Percentiles rank a stretch among this genome's conserved stretches.
Conservation (phyloP, 78 protist genomes). For the Dictyostelium discoideum region DNA sequence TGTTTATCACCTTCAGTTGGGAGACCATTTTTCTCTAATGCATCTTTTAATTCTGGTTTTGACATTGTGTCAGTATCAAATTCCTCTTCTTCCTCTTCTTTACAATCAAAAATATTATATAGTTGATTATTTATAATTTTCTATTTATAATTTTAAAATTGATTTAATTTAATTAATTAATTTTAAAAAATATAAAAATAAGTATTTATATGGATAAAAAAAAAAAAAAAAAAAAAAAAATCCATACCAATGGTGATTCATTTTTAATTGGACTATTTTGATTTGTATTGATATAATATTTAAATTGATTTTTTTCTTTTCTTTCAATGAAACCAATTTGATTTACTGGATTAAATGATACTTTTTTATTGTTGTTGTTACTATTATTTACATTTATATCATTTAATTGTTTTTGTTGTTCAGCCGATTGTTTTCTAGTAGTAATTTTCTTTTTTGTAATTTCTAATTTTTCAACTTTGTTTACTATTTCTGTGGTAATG, state of each 20-base stretch:
- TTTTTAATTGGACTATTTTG: background rate
- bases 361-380: conserved; percentile 9
- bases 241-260: conserved; percentile 23
- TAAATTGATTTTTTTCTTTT: conserved; percentile 9
- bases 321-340: conserved; percentile 21
- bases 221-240: background rate
- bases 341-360: conserved; percentile 33
- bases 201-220: background rate
- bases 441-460: background rate
- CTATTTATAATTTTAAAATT: background rate
- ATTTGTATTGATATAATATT: background rate
- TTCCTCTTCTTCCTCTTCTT: background rate
- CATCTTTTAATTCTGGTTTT: conserved; percentile 23
- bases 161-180: no score
- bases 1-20: conserved; percentile 13
- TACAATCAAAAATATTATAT: conserved; percentile 2
- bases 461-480: background rate
- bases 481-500: background rate
- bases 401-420: background rate
- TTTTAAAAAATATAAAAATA: no score
- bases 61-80: conserved; percentile 62
- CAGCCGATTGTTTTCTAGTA: background rate
- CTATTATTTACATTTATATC: background rate
- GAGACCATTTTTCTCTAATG: conserved; percentile 19
- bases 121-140: background rate